Percentiles rank a stretch among this genome's conserved stretches.
Conservation (phyloP, 2,329 filamentous ascomycete genomes). For the Daldinia eschscholtzii region DNA sequence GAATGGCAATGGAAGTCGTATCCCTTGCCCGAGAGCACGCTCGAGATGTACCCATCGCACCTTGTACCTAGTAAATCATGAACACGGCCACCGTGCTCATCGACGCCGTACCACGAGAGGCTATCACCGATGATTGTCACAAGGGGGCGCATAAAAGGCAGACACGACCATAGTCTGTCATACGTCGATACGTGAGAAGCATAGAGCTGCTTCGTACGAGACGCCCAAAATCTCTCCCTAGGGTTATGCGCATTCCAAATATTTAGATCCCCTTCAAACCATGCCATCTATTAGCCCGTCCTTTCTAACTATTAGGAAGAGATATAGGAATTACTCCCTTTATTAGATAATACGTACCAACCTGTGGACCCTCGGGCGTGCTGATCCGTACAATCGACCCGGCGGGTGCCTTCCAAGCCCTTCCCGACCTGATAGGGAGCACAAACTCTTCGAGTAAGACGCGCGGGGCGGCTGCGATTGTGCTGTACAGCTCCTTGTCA, state of each 20-base stretch:
- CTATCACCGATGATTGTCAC: slow-evolving; percentile 78
- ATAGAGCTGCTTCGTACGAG: slow-evolving; percentile 82
- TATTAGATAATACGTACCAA: slow-evolving; percentile 58
- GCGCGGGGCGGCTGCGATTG: slow-evolving; percentile 66
- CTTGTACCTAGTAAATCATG: slow-evolving; percentile 86
- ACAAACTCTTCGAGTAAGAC: slow-evolving; percentile 65
- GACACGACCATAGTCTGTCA: slow-evolving; percentile 81
- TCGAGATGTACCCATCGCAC: slow-evolving; percentile 87
- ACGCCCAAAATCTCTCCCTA: slow-evolving; percentile 85
- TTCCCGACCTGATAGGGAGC: slow-evolving; percentile 79
- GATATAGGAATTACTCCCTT: not conserved
- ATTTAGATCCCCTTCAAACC: slow-evolving; percentile 73
- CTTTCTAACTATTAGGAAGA: not conserved
- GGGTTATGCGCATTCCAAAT: slow-evolving; percentile 83
- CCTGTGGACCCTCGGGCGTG: slow-evolving; percentile 82
- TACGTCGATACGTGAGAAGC: slow-evolving; percentile 77
- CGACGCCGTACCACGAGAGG: slow-evolving; percentile 70
- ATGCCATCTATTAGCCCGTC: slow-evolving; percentile 50
- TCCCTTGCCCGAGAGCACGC: slow-evolving; percentile 65
- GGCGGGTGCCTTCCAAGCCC: slow-evolving; percentile 77
- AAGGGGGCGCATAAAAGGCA: slow-evolving; percentile 82
- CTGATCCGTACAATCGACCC: slow-evolving; percentile 79
- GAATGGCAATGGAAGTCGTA: slow-evolving; percentile 90
- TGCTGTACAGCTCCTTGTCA: slow-evolving; percentile 66
- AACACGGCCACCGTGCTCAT: slow-evolving; percentile 74